Percentiles rank a stretch among this genome's conserved stretches.
Evolutionary conservation across 2,329 filamentous ascomycete species (phyloP).

Genomic region (Monilinia polystroma): DNA sequence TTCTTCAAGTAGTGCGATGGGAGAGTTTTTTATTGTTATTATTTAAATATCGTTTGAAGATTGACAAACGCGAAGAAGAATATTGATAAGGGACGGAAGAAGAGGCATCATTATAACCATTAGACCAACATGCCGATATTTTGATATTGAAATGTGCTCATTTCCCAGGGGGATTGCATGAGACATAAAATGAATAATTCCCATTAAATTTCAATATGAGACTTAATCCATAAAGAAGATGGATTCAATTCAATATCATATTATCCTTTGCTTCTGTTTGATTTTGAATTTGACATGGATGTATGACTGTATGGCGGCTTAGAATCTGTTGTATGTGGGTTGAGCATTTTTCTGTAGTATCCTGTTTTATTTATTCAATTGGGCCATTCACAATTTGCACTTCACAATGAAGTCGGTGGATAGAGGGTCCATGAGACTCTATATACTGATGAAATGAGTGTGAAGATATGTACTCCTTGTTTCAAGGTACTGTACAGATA

Average conservation of each 20-base stretch:
- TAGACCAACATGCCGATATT: not conserved
- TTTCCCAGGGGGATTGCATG: not conserved
- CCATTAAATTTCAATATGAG: not conserved
- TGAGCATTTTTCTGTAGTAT: too few relatives aligned
- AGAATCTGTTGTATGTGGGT: too few relatives aligned
- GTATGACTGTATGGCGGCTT: not conserved
- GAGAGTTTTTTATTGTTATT: not conserved
- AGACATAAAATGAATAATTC: not conserved
- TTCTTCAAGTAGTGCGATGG: not conserved
- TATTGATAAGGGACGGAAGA: not conserved
- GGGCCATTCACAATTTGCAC: too few relatives aligned
- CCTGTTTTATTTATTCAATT: too few relatives aligned
- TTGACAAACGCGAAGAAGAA: not conserved
- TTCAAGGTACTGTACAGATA: too few relatives aligned
- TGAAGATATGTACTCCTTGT: too few relatives aligned
- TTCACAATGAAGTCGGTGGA: too few relatives aligned
- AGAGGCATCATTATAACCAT: not conserved
- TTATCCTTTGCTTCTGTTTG: not conserved
- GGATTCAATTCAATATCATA: not conserved
- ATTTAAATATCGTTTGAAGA: not conserved
- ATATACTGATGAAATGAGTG: too few relatives aligned
- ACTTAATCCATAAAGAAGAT: constrained; percentile 6
- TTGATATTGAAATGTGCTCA: constrained; percentile 3
- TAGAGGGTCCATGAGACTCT: too few relatives aligned
- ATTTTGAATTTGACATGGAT: not conserved